Evolutionary conservation across 306 rosid species (phyloP).

Genomic region (Prunus armeniaca): DNA sequence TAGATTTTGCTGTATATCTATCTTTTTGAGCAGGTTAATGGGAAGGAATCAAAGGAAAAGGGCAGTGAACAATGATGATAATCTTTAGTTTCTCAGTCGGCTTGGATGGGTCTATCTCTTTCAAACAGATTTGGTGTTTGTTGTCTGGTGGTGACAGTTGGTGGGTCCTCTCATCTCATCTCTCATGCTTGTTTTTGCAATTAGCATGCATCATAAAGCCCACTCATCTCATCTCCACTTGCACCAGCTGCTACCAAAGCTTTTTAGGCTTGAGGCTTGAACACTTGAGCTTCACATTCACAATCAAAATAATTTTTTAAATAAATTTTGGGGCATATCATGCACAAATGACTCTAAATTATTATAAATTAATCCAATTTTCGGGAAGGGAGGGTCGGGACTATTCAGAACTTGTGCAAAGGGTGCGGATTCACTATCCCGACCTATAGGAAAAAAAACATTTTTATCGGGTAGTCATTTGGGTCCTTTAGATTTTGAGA

Average conservation of each 20-base stretch:
- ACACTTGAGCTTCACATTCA: conserved; percentile 13
- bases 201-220: conserved; percentile 8
- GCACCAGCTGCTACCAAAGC: too few relatives aligned
- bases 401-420: accelerated
- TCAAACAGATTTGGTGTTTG: conserved; percentile 33
- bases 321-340: too few relatives aligned
- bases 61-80: conserved; percentile 19
- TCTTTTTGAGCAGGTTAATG: conserved; percentile 9
- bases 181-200: conserved; percentile 14
- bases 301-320: background rate
- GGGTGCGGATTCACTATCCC: too few relatives aligned
- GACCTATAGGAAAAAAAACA: too few relatives aligned
- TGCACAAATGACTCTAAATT: too few relatives aligned
- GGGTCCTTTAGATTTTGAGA: conserved; percentile 12
- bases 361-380: too few relatives aligned
- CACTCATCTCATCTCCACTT: background rate
- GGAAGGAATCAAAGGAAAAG: conserved; percentile 24
- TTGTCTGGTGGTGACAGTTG: background rate
- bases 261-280: too few relatives aligned
- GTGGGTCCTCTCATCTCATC: conserved; percentile 13
- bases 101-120: background rate
- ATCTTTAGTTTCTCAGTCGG: conserved; percentile 22
- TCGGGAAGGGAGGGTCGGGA: too few relatives aligned
- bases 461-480: background rate
- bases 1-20: background rate